These are phyloP conservation scores for Bocquillonia castaneifolia DNA, from an alignment of 441 rosid species.

Conservation along the genomic window DNA sequence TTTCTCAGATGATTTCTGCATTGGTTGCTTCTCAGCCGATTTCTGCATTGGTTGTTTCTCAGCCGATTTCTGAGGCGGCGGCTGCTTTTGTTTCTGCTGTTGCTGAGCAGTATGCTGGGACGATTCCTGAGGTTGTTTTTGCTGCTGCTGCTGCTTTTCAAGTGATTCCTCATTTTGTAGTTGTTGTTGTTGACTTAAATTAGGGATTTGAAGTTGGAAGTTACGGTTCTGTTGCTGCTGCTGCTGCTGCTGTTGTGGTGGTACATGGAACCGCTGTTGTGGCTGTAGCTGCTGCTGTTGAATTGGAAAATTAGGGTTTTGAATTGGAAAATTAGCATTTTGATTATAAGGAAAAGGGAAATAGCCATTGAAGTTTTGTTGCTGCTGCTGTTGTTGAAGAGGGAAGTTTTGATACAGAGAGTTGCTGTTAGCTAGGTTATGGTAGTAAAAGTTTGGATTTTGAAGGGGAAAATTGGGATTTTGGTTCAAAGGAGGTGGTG, in stretches of 20 bases:
- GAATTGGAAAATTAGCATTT: conserved; percentile 24
- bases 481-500: conserved; percentile 12
- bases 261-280: not conserved
- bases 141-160: conserved; percentile 25
- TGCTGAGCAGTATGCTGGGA: not conserved
- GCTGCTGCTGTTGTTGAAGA: not conserved
- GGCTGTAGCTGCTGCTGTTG: not conserved
- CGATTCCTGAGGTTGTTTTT: conserved; percentile 8
- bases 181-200: conserved; percentile 24
- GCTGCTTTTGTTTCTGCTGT: not conserved
- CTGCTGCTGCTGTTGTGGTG: conserved; percentile 4
- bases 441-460: conserved; percentile 29
- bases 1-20: not conserved
- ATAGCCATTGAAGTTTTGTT: conserved; percentile 17
- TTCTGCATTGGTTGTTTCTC: too few relatives aligned
- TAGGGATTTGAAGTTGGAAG: conserved; percentile 31
- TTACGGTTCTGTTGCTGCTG: conserved; percentile 2
- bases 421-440: conserved; percentile 26
- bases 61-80: too few relatives aligned
- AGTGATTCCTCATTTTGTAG: conserved; percentile 10
- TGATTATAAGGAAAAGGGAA: conserved; percentile 11
- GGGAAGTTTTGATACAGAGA: conserved; percentile 37
- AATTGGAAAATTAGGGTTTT: conserved; percentile 15
- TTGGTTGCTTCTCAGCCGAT: too few relatives aligned
- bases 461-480: conserved; percentile 34